A percentile compares a stretch with the other conserved stretches of the same genome.
Evolutionary conservation across 2,329 filamentous ascomycete genomes (phyloP).

Genomic region (Arthrobotrys megalospora): DNA sequence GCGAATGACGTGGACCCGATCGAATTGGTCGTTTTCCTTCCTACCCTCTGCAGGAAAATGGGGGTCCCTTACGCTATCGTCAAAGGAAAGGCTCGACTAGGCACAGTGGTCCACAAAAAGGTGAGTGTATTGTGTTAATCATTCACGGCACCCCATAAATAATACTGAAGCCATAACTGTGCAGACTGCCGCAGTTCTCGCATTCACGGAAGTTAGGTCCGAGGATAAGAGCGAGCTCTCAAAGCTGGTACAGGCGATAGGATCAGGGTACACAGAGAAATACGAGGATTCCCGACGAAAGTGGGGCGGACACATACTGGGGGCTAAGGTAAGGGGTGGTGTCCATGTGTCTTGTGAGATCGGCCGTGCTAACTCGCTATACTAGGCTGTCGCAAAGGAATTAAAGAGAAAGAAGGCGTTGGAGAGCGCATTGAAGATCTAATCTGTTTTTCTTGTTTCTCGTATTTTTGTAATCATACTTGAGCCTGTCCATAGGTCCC

Average conservation of each 20-base stretch:
- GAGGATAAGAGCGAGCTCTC: constrained; percentile 99
- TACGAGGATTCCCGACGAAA: constrained; percentile 90
- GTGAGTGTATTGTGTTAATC: constrained; percentile 70
- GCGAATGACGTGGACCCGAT: constrained; percentile 99
- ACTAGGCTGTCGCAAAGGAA: constrained; percentile 77
- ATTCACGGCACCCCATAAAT: neutral
- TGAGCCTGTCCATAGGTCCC: neutral
- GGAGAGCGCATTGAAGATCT: constrained; percentile 98
- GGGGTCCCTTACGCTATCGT: constrained; percentile 98
- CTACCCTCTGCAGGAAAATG: constrained; percentile 99
- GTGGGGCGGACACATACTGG: constrained; percentile 99
- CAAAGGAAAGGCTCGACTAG: constrained; percentile 99
- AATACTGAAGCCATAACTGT: constrained; percentile 1
- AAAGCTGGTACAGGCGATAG: constrained; percentile 95
- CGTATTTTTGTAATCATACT: constrained; percentile 16
- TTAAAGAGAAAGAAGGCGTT: constrained; percentile 84
- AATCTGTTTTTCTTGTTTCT: constrained; percentile 67
- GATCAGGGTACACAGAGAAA: constrained; percentile 98
- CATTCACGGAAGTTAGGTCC: constrained; percentile 93
- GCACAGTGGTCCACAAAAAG: constrained; percentile 99
- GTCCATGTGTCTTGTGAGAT: neutral
- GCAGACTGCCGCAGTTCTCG: constrained; percentile 95
- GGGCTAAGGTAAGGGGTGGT: constrained; percentile 81
- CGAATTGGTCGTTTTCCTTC: constrained; percentile 98
- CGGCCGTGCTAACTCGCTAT: constrained; percentile 6